Base-by-base conservation (phyloP, 2,329 filamentous ascomycete species). In the Metarhizium humberi region DNA sequence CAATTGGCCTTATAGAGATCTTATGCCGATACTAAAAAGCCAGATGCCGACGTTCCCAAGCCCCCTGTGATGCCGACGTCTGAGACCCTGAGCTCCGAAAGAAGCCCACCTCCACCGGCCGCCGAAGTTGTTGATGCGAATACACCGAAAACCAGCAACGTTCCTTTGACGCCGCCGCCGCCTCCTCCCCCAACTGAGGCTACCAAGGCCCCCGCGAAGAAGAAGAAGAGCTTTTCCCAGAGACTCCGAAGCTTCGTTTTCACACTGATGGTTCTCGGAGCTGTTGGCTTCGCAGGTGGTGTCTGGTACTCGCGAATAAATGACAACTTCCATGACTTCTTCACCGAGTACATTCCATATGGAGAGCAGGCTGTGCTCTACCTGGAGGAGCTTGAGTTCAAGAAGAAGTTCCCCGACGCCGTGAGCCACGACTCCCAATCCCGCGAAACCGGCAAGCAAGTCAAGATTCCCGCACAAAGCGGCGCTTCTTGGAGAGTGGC, bases 271-370 rank as follows among this genome's bases (percentile, higher is more conserved):
- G 73, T 96, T 48, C 80, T 96, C 32, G 85, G 88, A 30, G 83
- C 84, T 6, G 72, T 95, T 48, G 85, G 87, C 43, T 99, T 96
- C 65, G 88, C 82, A 55, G 91, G 91, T 61, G 91, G 92, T 62
- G 86, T 96, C 55, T 96, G 88, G 78, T 94, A 95, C 72, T 92
- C 94, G 55, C 84, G 95, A 61, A 81, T 94, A 72, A 95, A 87
- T 67, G 94, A 99, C 77, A 96, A 90, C 74, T 99, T 97, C 81
- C 92, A 99, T 74, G 94, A 99, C 73, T 94, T 96, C 78, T 99
- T 99, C 75, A 97, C 92, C 65, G 92, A 96, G 74, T 99, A 92
- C 71, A 75, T 99, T 18, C 94, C 94, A 25, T 96, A 88, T 63
- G 94, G 92, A 65, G 94, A 99, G 74, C 90, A 96, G 69, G 88